Base-by-base conservation (phyloP, 2,329 filamentous ascomycete species). In the Diaporthe amygdali region DNA sequence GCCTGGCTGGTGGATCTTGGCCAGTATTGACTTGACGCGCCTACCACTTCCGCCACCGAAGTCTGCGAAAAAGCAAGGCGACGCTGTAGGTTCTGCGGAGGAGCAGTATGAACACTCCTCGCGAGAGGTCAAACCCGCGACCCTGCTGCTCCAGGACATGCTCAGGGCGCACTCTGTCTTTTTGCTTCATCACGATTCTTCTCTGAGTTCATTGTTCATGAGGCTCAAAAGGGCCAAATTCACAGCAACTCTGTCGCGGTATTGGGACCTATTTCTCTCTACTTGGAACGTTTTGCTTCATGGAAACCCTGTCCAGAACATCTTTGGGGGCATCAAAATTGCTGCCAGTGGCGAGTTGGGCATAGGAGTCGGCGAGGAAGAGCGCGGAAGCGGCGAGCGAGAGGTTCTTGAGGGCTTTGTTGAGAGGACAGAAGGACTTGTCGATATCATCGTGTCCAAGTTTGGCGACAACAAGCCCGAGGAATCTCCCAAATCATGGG, bases 311-410 rank as follows among this genome's bases (percentile, higher is more conserved):
- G 91, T 92, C 2, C 89, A 92, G 1, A 92, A 92, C 74, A 86
- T 97, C 6, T 95, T 94, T 77, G 90, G 92, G 14, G 95, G 94
- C 7, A 90, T 97, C 78, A 97, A 97, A 80, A 86, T 99, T 39
- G 94, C 95, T 15, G 94, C 93, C 8, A 95, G 94, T 41, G 96
- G 96, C 22, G 96, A 98, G 82, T 88, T 98, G 32, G 96, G 96
- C 20, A 90, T 98, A 55, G 96, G 96, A 0, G 96, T 98, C 1
- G 96, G 96, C 22, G 96, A 98, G 80, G 96, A 98, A 83, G 94
- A 98, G 69, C 92, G 95, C 80, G 96, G 96, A 5, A 98, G 96
- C 79, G 95, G 95, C 39, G 96, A 98, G 83, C 88, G 96, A 76
- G 96, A 97, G 76, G 96, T 98, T 0, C 85, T 99, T 1, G 96